phyloP scores from a whole-genome alignment of 108 stramenopile species.

The Nitzschia palea region DNA sequence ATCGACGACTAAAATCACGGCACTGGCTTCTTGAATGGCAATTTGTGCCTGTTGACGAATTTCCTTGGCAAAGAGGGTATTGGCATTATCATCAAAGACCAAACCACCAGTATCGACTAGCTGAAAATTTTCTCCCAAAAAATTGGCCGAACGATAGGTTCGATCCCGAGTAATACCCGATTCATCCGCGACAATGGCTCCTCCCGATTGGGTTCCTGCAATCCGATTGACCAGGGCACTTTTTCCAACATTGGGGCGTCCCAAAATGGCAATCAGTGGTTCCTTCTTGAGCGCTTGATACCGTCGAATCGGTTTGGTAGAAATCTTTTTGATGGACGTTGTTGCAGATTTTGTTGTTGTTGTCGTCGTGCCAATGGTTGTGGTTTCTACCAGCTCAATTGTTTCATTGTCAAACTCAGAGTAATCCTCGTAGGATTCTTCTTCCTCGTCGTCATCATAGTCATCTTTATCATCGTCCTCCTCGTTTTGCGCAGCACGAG shows the following conservation, averaged over 20 bases:
- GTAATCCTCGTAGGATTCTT: no score
- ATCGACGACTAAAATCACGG: slow-evolving; percentile 92
- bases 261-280: slow-evolving; percentile 91
- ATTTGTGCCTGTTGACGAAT: slow-evolving; percentile 94
- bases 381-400: no score
- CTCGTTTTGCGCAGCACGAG: neutral
- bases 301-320: slow-evolving; percentile 33
- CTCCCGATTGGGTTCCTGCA: slow-evolving; percentile 79
- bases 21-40: slow-evolving; percentile 90
- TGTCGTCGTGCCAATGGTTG: neutral
- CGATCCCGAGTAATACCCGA: slow-evolving; percentile 95
- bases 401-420: no score
- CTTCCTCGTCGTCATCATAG: no score
- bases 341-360: neutral
- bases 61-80: slow-evolving; percentile 88
- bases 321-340: neutral
- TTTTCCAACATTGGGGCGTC: slow-evolving; percentile 99
- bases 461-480: no score
- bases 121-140: slow-evolving; percentile 90
- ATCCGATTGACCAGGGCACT: slow-evolving; percentile 93
- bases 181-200: slow-evolving; percentile 95
- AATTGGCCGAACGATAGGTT: slow-evolving; percentile 89
- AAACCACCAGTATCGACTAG: slow-evolving; percentile 95
- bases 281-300: slow-evolving; percentile 34
- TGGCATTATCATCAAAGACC: slow-evolving; percentile 91